Conservation (phyloP, 2,329 filamentous ascomycete genomes). For the Penicillium sclerotigenum region DNA sequence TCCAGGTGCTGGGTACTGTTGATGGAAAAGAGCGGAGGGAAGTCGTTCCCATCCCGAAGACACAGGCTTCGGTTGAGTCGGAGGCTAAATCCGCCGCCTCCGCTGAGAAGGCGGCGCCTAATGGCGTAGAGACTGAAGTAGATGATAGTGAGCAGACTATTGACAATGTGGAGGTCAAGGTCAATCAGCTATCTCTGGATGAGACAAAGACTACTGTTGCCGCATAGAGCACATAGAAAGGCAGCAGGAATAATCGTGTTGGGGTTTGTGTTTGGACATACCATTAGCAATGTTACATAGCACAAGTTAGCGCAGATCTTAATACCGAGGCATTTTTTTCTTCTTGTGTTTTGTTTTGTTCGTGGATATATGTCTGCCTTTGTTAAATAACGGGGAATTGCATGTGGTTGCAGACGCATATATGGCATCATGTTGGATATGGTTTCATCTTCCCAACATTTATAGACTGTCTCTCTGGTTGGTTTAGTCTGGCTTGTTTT, state of each 20-base stretch:
- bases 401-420: not conserved
- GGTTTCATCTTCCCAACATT: conserved; percentile 4
- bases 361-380: not conserved
- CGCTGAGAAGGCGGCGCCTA: not conserved
- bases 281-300: not conserved
- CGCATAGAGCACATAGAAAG: conserved; percentile 9
- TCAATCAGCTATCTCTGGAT: conserved; percentile 2
- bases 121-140: not conserved
- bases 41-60: conserved; percentile 26
- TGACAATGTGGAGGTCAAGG: conserved; percentile 1
- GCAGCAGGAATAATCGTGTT: not conserved
- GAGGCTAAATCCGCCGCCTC: not conserved
- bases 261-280: not conserved
- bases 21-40: conserved; percentile 32
- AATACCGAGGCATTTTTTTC: not conserved
- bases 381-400: not conserved
- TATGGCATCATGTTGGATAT: not conserved
- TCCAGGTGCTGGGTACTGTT: conserved; percentile 35
- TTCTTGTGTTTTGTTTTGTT: not conserved
- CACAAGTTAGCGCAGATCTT: not conserved
- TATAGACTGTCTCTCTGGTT: conserved; percentile 7
- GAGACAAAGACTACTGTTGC: not conserved
- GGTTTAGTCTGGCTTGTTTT: conserved; percentile 6
- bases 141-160: conserved; percentile 6
- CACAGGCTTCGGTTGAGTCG: not conserved